Percentiles rank a stretch among this genome's conserved stretches.
Evolutionary conservation across 495 filamentous ascomycete species (phyloP).

Genomic region (Neurospora intermedia): DNA sequence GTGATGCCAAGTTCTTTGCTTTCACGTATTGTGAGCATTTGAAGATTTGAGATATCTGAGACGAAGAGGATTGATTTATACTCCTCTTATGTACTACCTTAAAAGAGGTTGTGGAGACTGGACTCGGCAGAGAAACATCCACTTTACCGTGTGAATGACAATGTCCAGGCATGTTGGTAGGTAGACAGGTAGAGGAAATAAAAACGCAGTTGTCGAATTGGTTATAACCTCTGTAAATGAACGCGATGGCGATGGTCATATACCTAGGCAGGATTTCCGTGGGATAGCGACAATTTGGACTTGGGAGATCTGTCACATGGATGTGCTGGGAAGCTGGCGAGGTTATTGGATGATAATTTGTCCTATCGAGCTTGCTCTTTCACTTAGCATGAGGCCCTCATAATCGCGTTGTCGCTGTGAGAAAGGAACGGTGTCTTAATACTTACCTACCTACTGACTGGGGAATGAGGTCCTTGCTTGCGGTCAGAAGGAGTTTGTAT

Average conservation of each 20-base stretch:
- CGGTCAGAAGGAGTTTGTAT: too few relatives aligned
- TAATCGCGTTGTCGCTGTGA: background rate
- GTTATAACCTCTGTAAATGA: background rate
- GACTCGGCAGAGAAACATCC: background rate
- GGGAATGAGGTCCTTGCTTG: background rate
- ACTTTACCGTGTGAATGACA: background rate
- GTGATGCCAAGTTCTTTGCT: background rate
- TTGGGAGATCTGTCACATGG: background rate
- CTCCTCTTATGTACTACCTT: background rate
- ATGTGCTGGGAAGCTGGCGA: background rate
- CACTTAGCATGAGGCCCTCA: background rate
- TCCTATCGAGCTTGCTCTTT: too few relatives aligned
- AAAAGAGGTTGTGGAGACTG: background rate
- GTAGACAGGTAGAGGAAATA: background rate
- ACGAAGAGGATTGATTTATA: background rate
- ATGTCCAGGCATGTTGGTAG: background rate
- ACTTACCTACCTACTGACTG: background rate
- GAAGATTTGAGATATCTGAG: background rate
- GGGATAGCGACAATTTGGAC: background rate
- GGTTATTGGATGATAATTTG: background rate
- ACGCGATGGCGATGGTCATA: background rate
- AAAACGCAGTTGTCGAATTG: background rate
- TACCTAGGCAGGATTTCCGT: background rate
- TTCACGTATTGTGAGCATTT: background rate
- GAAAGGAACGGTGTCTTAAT: background rate